Conservation (phyloP, 352 stramenopile species). For the Pythium diclinum region DNA sequence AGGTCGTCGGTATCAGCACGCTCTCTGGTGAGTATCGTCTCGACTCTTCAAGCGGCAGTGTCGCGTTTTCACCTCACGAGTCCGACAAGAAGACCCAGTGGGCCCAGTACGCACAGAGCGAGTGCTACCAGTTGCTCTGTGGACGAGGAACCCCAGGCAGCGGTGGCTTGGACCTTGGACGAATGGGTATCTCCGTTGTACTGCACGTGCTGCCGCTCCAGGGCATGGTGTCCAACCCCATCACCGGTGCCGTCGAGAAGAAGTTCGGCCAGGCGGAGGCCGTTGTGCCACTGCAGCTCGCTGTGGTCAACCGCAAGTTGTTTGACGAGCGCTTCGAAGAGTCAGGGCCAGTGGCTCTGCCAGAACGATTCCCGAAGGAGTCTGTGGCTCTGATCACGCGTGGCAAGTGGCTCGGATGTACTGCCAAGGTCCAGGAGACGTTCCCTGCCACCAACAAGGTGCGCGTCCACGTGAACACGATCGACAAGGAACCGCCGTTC, state of each 20-base stretch:
- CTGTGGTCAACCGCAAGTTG: slow-evolving; percentile 88
- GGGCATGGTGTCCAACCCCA: slow-evolving; percentile 93
- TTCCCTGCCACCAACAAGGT: slow-evolving; percentile 76
- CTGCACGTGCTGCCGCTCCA: slow-evolving; percentile 87
- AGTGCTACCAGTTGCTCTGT: slow-evolving; percentile 68
- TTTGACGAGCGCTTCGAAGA: slow-evolving; percentile 95
- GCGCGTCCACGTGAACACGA: slow-evolving; percentile 89
- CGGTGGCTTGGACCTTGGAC: slow-evolving; percentile 92
- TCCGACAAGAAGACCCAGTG: slow-evolving; percentile 59
- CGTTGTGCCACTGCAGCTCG: slow-evolving; percentile 95
- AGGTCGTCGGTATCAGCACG: slow-evolving; percentile 76
- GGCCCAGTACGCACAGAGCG: slow-evolving; percentile 61
- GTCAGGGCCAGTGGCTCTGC: slow-evolving; percentile 67
- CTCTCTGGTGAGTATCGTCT: slow-evolving; percentile 61
- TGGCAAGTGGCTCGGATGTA: slow-evolving; percentile 90
- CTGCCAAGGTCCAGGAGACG: slow-evolving; percentile 64
- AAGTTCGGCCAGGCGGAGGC: slow-evolving; percentile 94
- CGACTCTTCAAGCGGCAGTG: slow-evolving; percentile 22
- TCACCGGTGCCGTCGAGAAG: slow-evolving; percentile 93
- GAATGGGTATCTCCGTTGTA: slow-evolving; percentile 58
- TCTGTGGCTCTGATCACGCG: slow-evolving; percentile 87
- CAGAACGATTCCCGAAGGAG: slow-evolving; percentile 88
- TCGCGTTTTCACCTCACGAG: slow-evolving; percentile 47
- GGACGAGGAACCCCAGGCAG: slow-evolving; percentile 80
- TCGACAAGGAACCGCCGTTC: slow-evolving; percentile 95